Conservation (phyloP, 495 filamentous ascomycete species). For the Cercophora newfieldiana region DNA sequence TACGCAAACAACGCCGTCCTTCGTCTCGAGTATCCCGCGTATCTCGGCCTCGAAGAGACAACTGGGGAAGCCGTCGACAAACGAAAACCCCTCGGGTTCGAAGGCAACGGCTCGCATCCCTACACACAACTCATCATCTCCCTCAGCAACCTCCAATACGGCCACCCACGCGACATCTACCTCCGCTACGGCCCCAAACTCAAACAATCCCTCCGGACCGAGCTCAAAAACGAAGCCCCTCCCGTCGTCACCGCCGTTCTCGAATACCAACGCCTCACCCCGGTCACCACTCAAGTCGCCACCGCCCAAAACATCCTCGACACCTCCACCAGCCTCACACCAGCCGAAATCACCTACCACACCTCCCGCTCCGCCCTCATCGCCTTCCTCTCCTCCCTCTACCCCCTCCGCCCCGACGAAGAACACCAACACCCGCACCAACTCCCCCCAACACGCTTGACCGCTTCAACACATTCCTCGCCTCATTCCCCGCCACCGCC, state of each 20-base stretch:
- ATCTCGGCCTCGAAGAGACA: conserved; percentile 35
- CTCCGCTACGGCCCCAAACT: conserved; percentile 23
- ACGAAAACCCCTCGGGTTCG: conserved; percentile 21
- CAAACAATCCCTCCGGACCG: neutral
- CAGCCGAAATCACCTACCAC: conserved; percentile 40
- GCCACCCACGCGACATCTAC: conserved; percentile 49
- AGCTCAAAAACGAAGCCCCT: conserved; percentile 9
- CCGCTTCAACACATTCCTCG: conserved; percentile 24
- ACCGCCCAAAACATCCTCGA: conserved; percentile 15
- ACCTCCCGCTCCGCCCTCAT: conserved; percentile 43
- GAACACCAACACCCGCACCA: conserved; percentile 31
- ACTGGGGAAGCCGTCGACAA: conserved; percentile 36
- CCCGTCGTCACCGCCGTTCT: conserved; percentile 32
- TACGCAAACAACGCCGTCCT: conserved; percentile 40
- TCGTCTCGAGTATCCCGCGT: conserved; percentile 33
- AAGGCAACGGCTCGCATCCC: neutral
- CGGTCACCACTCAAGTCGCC: neutral
- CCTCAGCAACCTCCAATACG: conserved; percentile 47
- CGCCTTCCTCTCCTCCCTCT: conserved; percentile 39
- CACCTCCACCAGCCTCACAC: conserved; percentile 15
- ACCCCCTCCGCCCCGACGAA: conserved; percentile 23
- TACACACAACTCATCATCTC: conserved; percentile 31
- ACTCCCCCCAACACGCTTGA: neutral
- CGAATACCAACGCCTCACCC: conserved; percentile 30
- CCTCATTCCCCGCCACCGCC: conserved; percentile 30